These are phyloP conservation scores for Lunasporangiospora selenospora DNA, from an alignment of 192 early-diverging fungal species.

Conservation along the genomic window DNA sequence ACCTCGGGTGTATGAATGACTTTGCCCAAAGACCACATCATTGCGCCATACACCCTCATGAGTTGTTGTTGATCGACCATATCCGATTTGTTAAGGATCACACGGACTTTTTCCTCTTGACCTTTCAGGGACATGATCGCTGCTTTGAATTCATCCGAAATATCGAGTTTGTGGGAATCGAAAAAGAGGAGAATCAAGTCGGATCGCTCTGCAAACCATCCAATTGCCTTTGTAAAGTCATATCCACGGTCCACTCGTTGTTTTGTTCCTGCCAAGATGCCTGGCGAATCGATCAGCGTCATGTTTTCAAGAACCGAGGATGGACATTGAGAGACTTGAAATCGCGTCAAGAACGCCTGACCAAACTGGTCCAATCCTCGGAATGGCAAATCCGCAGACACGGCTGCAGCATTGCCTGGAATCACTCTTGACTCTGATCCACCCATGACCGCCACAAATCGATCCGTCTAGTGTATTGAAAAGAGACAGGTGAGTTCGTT, in stretches of 20 bases:
- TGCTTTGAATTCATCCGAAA: slow-evolving; percentile 88
- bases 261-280: slow-evolving; percentile 88
- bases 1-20: slow-evolving; percentile 92
- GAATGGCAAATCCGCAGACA: slow-evolving; percentile 84
- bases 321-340: slow-evolving; percentile 84
- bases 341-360: slow-evolving; percentile 79
- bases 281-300: slow-evolving; percentile 90
- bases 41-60: slow-evolving; percentile 89
- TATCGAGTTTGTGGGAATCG: slow-evolving; percentile 91
- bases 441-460: slow-evolving; percentile 89
- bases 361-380: slow-evolving; percentile 82
- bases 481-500: background rate
- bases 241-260: slow-evolving; percentile 84
- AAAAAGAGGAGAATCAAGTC: slow-evolving; percentile 88
- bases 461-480: slow-evolving; percentile 71
- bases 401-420: slow-evolving; percentile 88
- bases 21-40: slow-evolving; percentile 95
- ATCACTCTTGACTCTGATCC: slow-evolving; percentile 67
- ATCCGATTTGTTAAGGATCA: slow-evolving; percentile 91
- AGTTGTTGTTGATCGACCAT: slow-evolving; percentile 87
- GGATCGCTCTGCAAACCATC: slow-evolving; percentile 88
- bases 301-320: slow-evolving; percentile 79
- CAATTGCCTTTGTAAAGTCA: slow-evolving; percentile 80
- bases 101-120: slow-evolving; percentile 87
- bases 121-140: slow-evolving; percentile 79